Percentiles rank a stretch among this genome's conserved stretches.
Evolutionary conservation across 768 basidiomycete genomes (phyloP).

Genomic region (Dendrothele bispora): DNA sequence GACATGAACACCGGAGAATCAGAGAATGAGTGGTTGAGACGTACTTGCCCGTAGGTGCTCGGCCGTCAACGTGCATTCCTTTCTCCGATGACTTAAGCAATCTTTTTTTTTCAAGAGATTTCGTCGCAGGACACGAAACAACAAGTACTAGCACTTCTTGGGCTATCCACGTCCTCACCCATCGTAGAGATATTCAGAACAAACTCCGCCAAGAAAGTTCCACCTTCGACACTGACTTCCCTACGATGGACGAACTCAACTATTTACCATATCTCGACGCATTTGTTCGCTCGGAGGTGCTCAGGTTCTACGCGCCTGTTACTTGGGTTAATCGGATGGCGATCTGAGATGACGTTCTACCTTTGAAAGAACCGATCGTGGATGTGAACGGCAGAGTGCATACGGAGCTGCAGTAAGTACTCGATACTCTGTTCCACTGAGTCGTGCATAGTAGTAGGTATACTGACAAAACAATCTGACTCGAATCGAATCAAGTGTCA

Average conservation of each 20-base stretch:
- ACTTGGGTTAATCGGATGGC: conserved; percentile 42
- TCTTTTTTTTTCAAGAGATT: no score
- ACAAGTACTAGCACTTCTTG: conserved; percentile 53
- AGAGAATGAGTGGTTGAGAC: conserved; percentile 48
- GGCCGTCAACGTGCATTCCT: no score
- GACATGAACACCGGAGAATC: conserved; percentile 47
- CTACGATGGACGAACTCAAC: conserved; percentile 70
- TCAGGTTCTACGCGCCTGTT: conserved; percentile 58
- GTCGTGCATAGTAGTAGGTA: not conserved
- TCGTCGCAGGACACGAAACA: conserved; percentile 35
- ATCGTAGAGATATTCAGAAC: conserved; percentile 47
- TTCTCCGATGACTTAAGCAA: not conserved
- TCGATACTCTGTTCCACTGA: conserved; percentile 6
- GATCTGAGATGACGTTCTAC: conserved; percentile 52
- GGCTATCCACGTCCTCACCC: conserved; percentile 57
- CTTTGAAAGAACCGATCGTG: conserved; percentile 43
- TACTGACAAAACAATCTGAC: not conserved
- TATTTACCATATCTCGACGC: conserved; percentile 68
- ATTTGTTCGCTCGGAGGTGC: conserved; percentile 59
- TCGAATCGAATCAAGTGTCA: conserved; percentile 31
- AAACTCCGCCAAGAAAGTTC: conserved; percentile 62
- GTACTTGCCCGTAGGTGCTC: conserved; percentile 29
- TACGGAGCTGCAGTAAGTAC: conserved; percentile 38
- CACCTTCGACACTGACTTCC: conserved; percentile 50
- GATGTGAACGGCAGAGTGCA: conserved; percentile 43